Evolutionary conservation across 179 eudicot species (phyloP).

Genomic region (Monotropa hypopitys): DNA sequence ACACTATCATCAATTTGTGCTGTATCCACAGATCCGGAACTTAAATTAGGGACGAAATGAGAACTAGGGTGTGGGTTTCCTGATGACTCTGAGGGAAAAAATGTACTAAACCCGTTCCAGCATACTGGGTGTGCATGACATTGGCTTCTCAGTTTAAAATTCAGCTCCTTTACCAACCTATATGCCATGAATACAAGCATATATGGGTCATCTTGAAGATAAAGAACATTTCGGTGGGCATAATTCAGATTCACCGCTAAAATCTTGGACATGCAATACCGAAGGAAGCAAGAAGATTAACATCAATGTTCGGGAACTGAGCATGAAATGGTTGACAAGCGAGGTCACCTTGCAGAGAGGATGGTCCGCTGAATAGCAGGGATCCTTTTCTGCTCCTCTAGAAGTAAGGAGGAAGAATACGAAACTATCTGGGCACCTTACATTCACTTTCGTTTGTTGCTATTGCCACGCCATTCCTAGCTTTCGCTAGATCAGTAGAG

Average conservation of each 20-base stretch:
- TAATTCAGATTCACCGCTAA: not conserved
- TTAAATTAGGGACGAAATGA: constrained; percentile 10
- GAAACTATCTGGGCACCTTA: too few species aligned
- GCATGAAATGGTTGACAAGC: not conserved
- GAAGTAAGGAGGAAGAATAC: not conserved
- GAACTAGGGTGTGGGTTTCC: constrained; percentile 2
- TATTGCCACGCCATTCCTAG: not conserved
- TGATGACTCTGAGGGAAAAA: constrained; percentile 13
- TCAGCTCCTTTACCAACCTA: constrained; percentile 1
- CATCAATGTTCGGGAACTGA: not conserved
- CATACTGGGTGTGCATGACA: not conserved
- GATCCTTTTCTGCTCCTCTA: too few species aligned
- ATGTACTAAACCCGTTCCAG: not conserved
- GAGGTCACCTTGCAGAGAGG: not conserved
- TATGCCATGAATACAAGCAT: constrained; percentile 9
- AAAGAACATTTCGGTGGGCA: not conserved
- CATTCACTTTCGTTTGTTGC: not conserved
- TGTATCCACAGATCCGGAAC: constrained; percentile 1
- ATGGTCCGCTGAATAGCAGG: not conserved
- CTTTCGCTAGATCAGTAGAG: not conserved
- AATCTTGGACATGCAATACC: not conserved
- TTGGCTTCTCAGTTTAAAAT: constrained; percentile 1
- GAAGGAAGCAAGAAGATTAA: not conserved
- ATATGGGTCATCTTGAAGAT: not conserved
- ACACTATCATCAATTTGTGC: constrained; percentile 10